phyloP scores from a whole-genome alignment of 129 eudicot species.

The Flaveria ramosissima region DNA sequence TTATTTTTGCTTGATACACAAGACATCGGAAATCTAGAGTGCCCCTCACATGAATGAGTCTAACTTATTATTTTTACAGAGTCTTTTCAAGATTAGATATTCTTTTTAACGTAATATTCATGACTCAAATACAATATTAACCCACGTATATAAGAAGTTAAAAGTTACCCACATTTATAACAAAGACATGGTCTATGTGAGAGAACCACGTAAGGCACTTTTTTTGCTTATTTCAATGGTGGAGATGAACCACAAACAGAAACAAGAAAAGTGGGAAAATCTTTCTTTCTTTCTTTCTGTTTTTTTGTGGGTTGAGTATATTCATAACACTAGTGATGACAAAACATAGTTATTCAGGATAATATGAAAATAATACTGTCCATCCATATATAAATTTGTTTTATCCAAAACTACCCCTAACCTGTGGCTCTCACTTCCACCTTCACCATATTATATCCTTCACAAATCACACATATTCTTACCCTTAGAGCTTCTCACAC shows the following conservation, averaged over 20 bases:
- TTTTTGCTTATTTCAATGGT: constrained; percentile 1
- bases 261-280: constrained; percentile 10
- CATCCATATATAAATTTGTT: constrained; percentile 42
- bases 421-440: constrained; percentile 51
- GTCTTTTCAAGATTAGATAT: no score
- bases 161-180: background rate
- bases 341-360: constrained; percentile 16
- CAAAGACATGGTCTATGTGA: constrained; percentile 19
- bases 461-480: constrained; percentile 22
- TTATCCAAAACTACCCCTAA: constrained; percentile 50
- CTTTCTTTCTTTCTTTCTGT: no score
- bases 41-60: no score
- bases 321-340: constrained; percentile 15
- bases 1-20: no score
- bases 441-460: constrained; percentile 21
- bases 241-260: constrained; percentile 15
- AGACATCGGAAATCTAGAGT: no score
- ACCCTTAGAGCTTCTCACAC: constrained; percentile 20
- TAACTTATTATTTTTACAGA: no score
- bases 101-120: no score
- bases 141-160: background rate
- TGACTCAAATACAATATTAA: no score
- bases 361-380: constrained; percentile 48
- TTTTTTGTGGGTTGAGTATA: background rate
- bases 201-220: constrained; percentile 4